Evolutionary conservation across 208 protist genomes (phyloP), one percentile per base, ranked within the genome.

Genomic region (Leishmania aethiopica): DNA sequence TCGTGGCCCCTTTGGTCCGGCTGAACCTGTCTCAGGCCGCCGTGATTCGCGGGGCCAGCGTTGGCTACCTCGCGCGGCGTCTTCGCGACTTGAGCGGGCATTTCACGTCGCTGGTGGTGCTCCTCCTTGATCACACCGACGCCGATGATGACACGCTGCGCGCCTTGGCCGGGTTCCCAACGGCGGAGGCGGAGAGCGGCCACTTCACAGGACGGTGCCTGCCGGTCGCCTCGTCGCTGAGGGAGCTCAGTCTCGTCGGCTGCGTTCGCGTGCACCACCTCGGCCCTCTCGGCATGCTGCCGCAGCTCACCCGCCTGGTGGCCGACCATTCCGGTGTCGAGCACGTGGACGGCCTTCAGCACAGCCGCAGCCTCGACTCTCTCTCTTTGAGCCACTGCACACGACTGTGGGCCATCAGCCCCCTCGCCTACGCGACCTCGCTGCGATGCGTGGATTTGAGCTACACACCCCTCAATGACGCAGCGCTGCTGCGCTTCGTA

Each of bases 401-500:
- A 6, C 76, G 55, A 47, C 62, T 88, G 67, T 66, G 55, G 60
- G 78, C 32, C 71, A 83, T 85, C 80, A 77, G 59, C 17, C 40
- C 80, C 1, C 77, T 88, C 22, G 84, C 81, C 42, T 42, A 51
- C 66, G 19, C 60, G 8, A 11, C 62, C 28, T 4, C 75, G 60
- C 77, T 89, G 77, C 75, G 75, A 22, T 55, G 35, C 28, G 22
- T 87, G 47, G 76, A 81, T 57, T 64, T 84, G 28, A 83, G 77
- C 64, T 49, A 55, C 77, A 79, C 77, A 32, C 77, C 64, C 11
- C 77, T 86, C 69, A 83, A 53, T 49, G 81, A 84, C 40, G 78
- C 71, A 3, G 77, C 60, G 55, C 75, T 84, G 82, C 67, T 86
- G 51, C 82, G 85, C 55, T 83, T 83, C 32, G 80, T 84, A 28